Percentiles rank a stretch among this genome's conserved stretches.
Conservation (phyloP, 441 rosid species). For the Pelargonium australe region DNA sequence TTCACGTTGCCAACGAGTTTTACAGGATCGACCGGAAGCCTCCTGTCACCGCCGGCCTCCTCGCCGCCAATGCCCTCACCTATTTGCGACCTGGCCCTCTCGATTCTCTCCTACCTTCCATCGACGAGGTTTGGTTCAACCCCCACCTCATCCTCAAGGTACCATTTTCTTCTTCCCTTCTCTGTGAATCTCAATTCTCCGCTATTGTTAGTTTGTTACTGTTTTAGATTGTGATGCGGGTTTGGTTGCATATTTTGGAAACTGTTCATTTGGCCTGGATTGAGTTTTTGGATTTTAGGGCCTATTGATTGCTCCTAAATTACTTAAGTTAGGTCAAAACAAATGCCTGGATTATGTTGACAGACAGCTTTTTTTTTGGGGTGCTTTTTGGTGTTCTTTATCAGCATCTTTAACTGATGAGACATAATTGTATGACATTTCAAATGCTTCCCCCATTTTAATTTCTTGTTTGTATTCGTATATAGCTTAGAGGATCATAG, state of each 20-base stretch:
- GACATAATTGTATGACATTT: background rate
- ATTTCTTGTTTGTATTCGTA: background rate
- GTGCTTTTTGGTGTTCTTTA: background rate
- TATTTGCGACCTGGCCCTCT: conserved; percentile 66
- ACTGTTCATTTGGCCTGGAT: background rate
- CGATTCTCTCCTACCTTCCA: conserved; percentile 47
- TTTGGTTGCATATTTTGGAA: background rate
- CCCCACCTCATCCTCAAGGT: conserved; percentile 86
- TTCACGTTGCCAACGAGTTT: conserved; percentile 64
- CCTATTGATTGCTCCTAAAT: background rate
- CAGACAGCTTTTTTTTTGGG: background rate
- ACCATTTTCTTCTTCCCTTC: background rate
- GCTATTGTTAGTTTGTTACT: background rate
- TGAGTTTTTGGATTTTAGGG: background rate
- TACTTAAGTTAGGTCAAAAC: background rate
- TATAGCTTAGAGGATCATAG: background rate
- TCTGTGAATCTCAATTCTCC: background rate
- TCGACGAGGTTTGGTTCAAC: conserved; percentile 73
- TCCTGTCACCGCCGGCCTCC: conserved; percentile 75
- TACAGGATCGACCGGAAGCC: conserved; percentile 82
- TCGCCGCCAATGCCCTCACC: conserved; percentile 62
- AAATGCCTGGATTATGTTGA: background rate
- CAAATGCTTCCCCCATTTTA: background rate
- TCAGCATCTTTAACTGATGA: background rate
- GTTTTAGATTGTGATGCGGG: background rate